phyloP scores from a whole-genome alignment of 2,329 filamentous ascomycete species.

The Cladorrhinum sp. region DNA sequence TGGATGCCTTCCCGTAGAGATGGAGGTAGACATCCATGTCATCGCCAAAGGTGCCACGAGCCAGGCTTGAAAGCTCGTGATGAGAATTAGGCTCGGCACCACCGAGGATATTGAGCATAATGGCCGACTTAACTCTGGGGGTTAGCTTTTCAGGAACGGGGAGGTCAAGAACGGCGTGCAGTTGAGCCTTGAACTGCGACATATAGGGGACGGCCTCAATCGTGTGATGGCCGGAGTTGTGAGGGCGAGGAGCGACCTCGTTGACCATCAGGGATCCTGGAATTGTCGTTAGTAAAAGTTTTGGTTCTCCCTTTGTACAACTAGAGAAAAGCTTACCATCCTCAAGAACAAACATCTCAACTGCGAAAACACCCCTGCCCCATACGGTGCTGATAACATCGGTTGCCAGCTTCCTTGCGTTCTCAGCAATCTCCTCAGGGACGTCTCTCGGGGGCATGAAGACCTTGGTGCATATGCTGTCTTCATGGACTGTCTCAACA shows the following conservation, averaged over 20 bases:
- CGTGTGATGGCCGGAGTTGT: conserved; percentile 93
- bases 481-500: conserved; percentile 92
- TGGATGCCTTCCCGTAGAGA: conserved; percentile 87
- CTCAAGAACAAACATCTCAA: conserved; percentile 87
- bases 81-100: conserved; percentile 66
- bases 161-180: conserved; percentile 73
- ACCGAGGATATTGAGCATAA: conserved; percentile 80
- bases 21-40: conserved; percentile 63
- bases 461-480: conserved; percentile 90
- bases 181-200: conserved; percentile 90
- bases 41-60: conserved; percentile 42
- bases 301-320: conserved; percentile 7
- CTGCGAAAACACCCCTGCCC: conserved; percentile 91
- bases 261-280: conserved; percentile 73
- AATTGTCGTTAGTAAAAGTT: conserved; percentile 28
- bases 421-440: conserved; percentile 54
- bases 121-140: conserved; percentile 59
- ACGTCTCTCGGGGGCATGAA: conserved; percentile 80
- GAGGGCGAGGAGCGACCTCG: conserved; percentile 76
- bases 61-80: conserved; percentile 45
- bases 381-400: conserved; percentile 76
- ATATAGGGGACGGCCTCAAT: conserved; percentile 84
- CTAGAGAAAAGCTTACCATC: conserved; percentile 46
- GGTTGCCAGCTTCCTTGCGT: conserved; percentile 73
- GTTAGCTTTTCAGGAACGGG: conserved; percentile 53